Evolutionary conservation across 371 early-diverging fungal genomes (phyloP), one percentile per base, ranked within the genome.

Genomic region (Chytridium lagenaria): DNA sequence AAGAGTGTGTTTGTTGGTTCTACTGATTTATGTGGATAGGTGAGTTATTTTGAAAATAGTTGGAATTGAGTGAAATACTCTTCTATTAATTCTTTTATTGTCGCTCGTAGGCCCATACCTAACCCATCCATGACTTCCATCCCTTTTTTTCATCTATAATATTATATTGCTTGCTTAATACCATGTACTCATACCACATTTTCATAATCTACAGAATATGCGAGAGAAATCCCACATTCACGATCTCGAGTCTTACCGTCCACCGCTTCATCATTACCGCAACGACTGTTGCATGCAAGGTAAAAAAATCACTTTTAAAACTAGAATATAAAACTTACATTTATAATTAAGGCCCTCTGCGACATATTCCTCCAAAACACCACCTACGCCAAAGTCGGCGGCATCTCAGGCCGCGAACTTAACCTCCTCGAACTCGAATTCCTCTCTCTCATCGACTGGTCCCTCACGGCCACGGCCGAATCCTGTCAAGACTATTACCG

Each of bases 361-460:
- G 80, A 80, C 69, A 72, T 75, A 37, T 80, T 73, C 51, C 68
- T 80, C 26, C 74, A 73, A 77, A 82, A 82, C 44, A 57, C 82
- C n/a, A 75, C 69, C 64, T 82, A 75, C 59, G 82, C 82, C 26
- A 82, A 82, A 73, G 95, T 98, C 22, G 98, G 98, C 19, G 98
- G 98, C 10, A 87, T 98, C 37, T 89, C 92, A 31, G 91, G 92
- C n/a, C 90, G 92, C 69, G 98, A 98, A 81, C 85, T 98, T 33
- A 97, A 97, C 79, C 87, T 93, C n/a, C 83, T 97, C 26, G 98
- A 98, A 77, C 83, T 98, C 67, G 97, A 96, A 77, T 92, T 98
- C 77, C 72, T 94, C 65, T 85, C 86, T 7, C 78, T 94, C 67
- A 91, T 95, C 59, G 94, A 95, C 69, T 98, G 98, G 98, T 88